phyloP scores from a whole-genome alignment of 2,329 filamentous ascomycete genomes.

The Hortaea sp. region DNA sequence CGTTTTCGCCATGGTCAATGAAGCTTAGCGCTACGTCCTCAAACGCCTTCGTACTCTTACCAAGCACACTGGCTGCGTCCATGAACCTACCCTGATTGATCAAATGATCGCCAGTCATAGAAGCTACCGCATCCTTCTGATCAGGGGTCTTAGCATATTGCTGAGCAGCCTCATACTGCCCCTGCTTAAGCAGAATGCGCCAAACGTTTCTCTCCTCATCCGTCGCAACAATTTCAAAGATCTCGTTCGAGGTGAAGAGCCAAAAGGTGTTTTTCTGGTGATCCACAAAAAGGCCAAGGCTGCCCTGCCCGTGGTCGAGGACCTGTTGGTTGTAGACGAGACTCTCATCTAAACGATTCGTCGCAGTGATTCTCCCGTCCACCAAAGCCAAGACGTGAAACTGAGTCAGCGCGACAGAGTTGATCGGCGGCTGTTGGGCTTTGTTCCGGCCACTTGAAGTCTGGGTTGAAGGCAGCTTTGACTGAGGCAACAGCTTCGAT shows the following conservation, averaged over 20 bases:
- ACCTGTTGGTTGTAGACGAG: constrained; percentile 83
- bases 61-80: constrained; percentile 83
- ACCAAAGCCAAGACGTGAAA: constrained; percentile 85
- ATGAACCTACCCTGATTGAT: constrained; percentile 69
- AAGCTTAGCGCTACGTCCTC: constrained; percentile 89
- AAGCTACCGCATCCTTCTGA: constrained; percentile 86
- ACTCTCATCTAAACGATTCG: constrained; percentile 77
- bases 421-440: constrained; percentile 60
- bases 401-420: constrained; percentile 75
- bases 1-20: constrained; percentile 80
- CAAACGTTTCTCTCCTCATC: constrained; percentile 90
- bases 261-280: constrained; percentile 94
- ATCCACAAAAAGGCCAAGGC: constrained; percentile 79
- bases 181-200: constrained; percentile 80
- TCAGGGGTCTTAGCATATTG: constrained; percentile 68
- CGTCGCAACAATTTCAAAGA: constrained; percentile 83
- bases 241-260: constrained; percentile 84
- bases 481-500: constrained; percentile 64
- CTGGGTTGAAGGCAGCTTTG: constrained; percentile 62
- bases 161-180: constrained; percentile 81
- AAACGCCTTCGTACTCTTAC: constrained; percentile 91
- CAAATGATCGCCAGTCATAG: constrained; percentile 81
- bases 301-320: constrained; percentile 65
- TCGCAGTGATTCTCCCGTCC: constrained; percentile 70
- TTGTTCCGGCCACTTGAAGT: constrained; percentile 54